A percentile compares a stretch with the other conserved stretches of the same genome.
phyloP scores from a whole-genome alignment of 129 eudicot species.

The Heracleum sosnowskyi region DNA sequence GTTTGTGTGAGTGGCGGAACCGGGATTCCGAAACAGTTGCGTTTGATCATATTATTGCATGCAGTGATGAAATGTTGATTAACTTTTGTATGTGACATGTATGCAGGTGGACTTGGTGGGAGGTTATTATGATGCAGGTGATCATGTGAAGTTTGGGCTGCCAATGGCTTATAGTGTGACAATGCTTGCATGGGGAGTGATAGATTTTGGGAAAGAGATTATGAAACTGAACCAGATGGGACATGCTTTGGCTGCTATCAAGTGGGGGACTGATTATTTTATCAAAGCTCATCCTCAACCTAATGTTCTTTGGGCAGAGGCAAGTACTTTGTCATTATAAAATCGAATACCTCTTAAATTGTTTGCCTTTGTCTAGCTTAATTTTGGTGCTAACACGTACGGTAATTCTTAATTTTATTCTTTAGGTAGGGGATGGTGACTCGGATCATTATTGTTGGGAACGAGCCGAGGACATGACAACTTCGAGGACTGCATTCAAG shows the following conservation, averaged over 20 bases:
- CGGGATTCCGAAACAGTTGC: too few relatives aligned
- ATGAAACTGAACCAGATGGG: slow-evolving; percentile 42
- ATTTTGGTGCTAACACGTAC: background rate
- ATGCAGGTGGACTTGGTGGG: slow-evolving; percentile 76
- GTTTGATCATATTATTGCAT: background rate
- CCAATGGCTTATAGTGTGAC: slow-evolving; percentile 76
- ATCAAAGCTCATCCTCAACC: slow-evolving; percentile 71
- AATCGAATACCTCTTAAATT: background rate
- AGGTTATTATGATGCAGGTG: slow-evolving; percentile 88
- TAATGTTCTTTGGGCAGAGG: slow-evolving; percentile 81
- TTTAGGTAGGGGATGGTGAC: slow-evolving; percentile 82
- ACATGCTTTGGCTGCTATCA: slow-evolving; percentile 54
- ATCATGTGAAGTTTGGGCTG: slow-evolving; percentile 77
- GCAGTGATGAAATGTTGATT: background rate
- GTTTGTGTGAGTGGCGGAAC: background rate
- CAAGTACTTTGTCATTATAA: background rate
- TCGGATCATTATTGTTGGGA: slow-evolving; percentile 96
- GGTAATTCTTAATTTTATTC: background rate
- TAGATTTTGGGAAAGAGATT: slow-evolving; percentile 40
- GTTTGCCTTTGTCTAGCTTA: background rate
- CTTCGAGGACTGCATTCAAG: slow-evolving; percentile 72
- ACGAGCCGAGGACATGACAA: slow-evolving; percentile 84
- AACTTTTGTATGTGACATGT: background rate
- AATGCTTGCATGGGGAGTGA: slow-evolving; percentile 66
- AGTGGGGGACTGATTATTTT: slow-evolving; percentile 89